Conservation (phyloP, 495 filamentous ascomycete species). For the Talaromyces proteolyticus region DNA sequence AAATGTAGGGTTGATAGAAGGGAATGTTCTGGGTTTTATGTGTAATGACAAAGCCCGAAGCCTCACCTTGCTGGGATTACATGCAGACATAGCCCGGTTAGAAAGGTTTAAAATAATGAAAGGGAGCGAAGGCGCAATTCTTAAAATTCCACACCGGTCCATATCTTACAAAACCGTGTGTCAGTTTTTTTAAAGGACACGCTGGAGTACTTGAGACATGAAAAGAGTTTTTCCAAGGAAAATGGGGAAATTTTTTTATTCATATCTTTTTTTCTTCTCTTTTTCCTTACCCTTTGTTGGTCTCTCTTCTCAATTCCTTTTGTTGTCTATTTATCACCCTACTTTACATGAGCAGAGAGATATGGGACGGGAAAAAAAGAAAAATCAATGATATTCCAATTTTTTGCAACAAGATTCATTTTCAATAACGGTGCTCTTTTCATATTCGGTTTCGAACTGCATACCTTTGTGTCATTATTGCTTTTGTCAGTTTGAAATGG, state of each 20-base stretch:
- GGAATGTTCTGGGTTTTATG: not conserved
- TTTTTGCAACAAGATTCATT: constrained; percentile 2
- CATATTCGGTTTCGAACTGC: no score
- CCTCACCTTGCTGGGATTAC: not conserved
- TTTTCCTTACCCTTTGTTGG: not conserved
- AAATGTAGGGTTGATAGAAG: constrained; percentile 27
- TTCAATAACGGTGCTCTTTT: no score
- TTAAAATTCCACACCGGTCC: not conserved
- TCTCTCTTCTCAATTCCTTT: not conserved
- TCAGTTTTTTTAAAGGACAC: not conserved
- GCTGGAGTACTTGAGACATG: not conserved
- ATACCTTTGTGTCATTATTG: not conserved
- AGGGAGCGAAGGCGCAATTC: not conserved
- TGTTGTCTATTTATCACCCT: not conserved
- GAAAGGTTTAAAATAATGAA: not conserved
- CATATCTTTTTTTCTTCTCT: constrained; percentile 7
- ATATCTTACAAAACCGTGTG: not conserved
- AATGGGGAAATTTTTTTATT: constrained; percentile 9
- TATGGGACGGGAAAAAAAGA: not conserved
- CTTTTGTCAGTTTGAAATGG: no score
- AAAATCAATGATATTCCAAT: constrained; percentile 3
- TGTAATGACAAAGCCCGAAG: not conserved
- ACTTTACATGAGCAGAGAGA: not conserved
- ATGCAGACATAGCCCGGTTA: not conserved
- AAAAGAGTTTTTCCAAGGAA: not conserved